A percentile compares a stretch with the other conserved stretches of the same genome.
phyloP scores from a whole-genome alignment of 2,329 filamentous ascomycete species.

The Juglanconis sp. region DNA sequence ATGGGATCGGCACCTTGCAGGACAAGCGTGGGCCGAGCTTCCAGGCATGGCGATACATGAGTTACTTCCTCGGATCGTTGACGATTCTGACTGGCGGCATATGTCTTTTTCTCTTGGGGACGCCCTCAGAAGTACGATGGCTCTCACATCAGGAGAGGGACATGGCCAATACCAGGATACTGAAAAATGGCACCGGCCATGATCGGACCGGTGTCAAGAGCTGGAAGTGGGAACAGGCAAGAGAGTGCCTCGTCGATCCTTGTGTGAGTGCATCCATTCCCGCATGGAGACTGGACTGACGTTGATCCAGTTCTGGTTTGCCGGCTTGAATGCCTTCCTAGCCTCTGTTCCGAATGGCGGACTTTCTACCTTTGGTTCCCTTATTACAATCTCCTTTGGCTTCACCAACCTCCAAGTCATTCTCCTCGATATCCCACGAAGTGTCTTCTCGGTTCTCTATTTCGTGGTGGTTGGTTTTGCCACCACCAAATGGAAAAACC shows the following conservation, averaged over 20 bases:
- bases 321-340: slow-evolving; percentile 34
- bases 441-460: slow-evolving; percentile 31
- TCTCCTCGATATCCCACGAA: slow-evolving; percentile 33
- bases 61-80: slow-evolving; percentile 33
- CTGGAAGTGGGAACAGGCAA: slow-evolving; percentile 36
- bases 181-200: slow-evolving; percentile 34
- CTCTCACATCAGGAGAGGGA: slow-evolving; percentile 31
- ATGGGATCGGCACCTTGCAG: slow-evolving; percentile 33
- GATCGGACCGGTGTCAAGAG: slow-evolving; percentile 34
- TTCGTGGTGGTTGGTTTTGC: slow-evolving; percentile 33
- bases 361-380: slow-evolving; percentile 20
- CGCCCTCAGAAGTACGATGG: slow-evolving; percentile 37
- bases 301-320: slow-evolving; percentile 32
- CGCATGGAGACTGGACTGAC: slow-evolving; percentile 1
- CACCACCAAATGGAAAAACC: slow-evolving; percentile 31
- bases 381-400: slow-evolving; percentile 33
- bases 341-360: slow-evolving; percentile 34
- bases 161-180: slow-evolving; percentile 34
- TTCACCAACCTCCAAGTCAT: slow-evolving; percentile 37
- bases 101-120: slow-evolving; percentile 34
- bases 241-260: slow-evolving; percentile 33
- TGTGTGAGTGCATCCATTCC: not conserved
- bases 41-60: slow-evolving; percentile 37
- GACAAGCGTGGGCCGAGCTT: slow-evolving; percentile 25
- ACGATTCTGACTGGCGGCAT: slow-evolving; percentile 31